phyloP scores from a whole-genome alignment of 192 early-diverging fungal species.

The Coemansia sp. region DNA sequence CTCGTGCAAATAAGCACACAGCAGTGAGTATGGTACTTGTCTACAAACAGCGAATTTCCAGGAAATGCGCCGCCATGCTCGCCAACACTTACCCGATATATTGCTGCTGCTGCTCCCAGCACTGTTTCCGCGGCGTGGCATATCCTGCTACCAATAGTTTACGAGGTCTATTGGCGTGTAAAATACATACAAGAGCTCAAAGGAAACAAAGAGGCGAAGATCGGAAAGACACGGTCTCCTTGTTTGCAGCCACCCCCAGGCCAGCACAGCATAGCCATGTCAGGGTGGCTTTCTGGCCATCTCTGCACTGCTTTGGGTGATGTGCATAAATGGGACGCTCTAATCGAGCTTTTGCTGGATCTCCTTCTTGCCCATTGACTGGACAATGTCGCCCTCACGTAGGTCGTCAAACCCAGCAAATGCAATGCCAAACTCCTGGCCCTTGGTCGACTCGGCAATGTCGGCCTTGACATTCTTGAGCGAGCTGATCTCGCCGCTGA shows the following conservation, averaged over 20 bases:
- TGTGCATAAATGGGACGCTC: constrained; percentile 1
- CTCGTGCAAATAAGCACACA: not conserved
- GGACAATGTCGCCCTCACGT: constrained; percentile 78
- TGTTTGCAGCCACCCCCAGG: not conserved
- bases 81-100: not conserved
- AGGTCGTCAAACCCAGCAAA: constrained; percentile 80
- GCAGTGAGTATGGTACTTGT: no score
- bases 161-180: not conserved
- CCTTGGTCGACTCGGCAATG: constrained; percentile 83
- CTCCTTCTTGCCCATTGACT: constrained; percentile 60
- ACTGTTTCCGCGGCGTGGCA: not conserved
- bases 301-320: not conserved
- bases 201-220: not conserved
- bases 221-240: not conserved
- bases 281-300: not conserved
- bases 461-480: constrained; percentile 90
- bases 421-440: constrained; percentile 92
- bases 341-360: constrained; percentile 55
- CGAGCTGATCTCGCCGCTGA: constrained; percentile 60
- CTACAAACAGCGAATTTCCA: no score
- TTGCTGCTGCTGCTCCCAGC: not conserved
- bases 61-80: not conserved
- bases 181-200: constrained; percentile 1
- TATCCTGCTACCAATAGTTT: not conserved
- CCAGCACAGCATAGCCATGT: not conserved